Base-by-base conservation (phyloP, 2,329 filamentous ascomycete genomes). In the Malbranchea zuffiana region DNA sequence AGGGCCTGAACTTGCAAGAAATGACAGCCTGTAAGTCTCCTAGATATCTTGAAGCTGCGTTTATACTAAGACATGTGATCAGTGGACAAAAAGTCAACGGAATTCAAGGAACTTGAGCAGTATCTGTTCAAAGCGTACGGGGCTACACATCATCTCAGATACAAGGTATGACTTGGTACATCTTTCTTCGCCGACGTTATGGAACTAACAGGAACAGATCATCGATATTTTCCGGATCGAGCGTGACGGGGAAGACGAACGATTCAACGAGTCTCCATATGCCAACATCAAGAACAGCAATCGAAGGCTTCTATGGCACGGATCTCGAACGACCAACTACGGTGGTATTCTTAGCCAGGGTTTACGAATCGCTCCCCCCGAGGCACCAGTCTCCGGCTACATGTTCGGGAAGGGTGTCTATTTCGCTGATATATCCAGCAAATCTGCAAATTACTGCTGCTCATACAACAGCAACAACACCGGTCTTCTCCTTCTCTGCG, bases 361-460 rank as follows among this genome's bases (percentile, higher is more conserved):
- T 46, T 71, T 94, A 5, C 80, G 84, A n/a, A 93, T 93, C 46
- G 86, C 86, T 5, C 86, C 86, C 0, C 63, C 63, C 1, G 65
- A 92, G 56, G 85, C 85, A 0, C 86, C 84, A 0, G 77, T 77
- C 0, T 72, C 69, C 3, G 83, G 83, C 1, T 86, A 88, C 63
- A 88, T 88, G 81, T 93, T 92, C 47, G 85, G 80, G 40, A 92
- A 92, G 58, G 85, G 85, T 29, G 81, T 93, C 31, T 93, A 93
- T 53, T 71, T 93, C 2, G 84, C 84, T 2, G 84, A 92, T 50
- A 86, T 86, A 69, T 80, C 76, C 0, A 80, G 74, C 54, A 93
- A 92, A 61, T 85, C 80, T 2, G 83, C 83, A 11, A 75, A 75
- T 49, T 93, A 93, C 62, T 90, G 83, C 54, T 71, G 59, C 35